phyloP scores from a whole-genome alignment of 2,329 filamentous ascomycete genomes.

The Neonectria neomacrospora region DNA sequence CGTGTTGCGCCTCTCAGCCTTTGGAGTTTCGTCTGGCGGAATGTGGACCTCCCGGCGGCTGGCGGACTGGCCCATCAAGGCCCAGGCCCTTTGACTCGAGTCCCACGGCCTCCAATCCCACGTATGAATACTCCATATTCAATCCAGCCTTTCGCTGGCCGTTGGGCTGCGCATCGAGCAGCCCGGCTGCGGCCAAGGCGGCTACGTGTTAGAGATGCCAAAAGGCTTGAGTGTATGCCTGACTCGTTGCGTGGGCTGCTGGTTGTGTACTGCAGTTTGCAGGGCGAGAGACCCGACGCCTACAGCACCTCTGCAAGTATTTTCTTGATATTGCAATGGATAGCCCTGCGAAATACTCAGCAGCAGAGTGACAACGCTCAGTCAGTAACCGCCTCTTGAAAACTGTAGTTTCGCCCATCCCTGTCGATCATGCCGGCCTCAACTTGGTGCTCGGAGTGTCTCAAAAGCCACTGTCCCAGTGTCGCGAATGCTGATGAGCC shows the following conservation, averaged over 20 bases:
- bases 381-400: background rate
- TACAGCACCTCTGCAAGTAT: background rate
- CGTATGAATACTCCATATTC: background rate
- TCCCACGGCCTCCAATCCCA: background rate
- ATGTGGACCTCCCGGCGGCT: constrained; percentile 26
- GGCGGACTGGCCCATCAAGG: background rate
- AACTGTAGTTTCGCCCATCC: constrained; percentile 1
- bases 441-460: constrained; percentile 28
- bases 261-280: background rate
- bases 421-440: constrained; percentile 16
- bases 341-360: background rate
- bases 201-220: background rate
- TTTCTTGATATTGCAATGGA: background rate
- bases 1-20: constrained; percentile 33
- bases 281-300: background rate
- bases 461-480: constrained; percentile 22
- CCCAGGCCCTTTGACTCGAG: background rate
- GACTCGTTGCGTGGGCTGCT: background rate
- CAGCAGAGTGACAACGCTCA: background rate
- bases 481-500: constrained; percentile 13
- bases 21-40: constrained; percentile 32
- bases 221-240: background rate
- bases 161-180: background rate
- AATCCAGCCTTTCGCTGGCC: background rate
- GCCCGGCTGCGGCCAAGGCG: too few species aligned